These are phyloP conservation scores for Tremella yokohamensis DNA, from an alignment of 768 basidiomycete species.

Conservation along the genomic window DNA sequence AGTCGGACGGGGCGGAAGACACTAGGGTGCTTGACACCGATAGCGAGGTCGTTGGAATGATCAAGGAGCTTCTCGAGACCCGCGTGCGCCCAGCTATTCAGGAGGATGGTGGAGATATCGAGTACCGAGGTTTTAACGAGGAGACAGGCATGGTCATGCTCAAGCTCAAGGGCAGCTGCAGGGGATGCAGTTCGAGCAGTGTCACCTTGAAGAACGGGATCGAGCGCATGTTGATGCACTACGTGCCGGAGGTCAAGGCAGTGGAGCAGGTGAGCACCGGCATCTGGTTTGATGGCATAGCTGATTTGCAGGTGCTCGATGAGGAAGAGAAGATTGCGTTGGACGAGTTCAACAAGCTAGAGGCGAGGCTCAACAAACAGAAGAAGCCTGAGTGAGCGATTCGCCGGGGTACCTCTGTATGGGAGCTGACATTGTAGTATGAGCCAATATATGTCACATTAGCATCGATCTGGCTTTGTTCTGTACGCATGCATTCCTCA, in stretches of 20 bases:
- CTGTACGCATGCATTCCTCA: background rate
- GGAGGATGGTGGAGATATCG: constrained; percentile 98
- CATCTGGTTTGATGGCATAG: background rate
- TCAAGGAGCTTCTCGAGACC: constrained; percentile 94
- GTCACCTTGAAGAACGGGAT: constrained; percentile 96
- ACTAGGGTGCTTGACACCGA: constrained; percentile 90
- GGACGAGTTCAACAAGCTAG: constrained; percentile 70
- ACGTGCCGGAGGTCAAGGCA: constrained; percentile 64
- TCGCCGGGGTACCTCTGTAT: background rate
- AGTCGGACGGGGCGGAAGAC: constrained; percentile 76
- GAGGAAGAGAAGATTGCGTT: constrained; percentile 82
- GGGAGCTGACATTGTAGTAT: constrained; percentile 20
- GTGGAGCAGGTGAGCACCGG: constrained; percentile 50
- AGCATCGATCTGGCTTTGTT: constrained; percentile 9
- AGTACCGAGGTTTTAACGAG: constrained; percentile 86
- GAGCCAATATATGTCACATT: constrained; percentile 44
- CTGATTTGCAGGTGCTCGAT: constrained; percentile 67
- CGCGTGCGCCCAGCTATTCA: constrained; percentile 93
- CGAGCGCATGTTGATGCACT: constrained; percentile 98
- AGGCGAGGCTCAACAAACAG: constrained; percentile 41
- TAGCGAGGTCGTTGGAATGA: constrained; percentile 96
- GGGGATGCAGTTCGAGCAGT: constrained; percentile 88
- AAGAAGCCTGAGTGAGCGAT: constrained; percentile 34
- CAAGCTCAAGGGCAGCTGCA: constrained; percentile 93
- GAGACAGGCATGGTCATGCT: constrained; percentile 72